These are phyloP conservation scores for Starmerella potacharoeniae DNA, from an alignment of 805 yeast genomes.

Conservation along the genomic window DNA sequence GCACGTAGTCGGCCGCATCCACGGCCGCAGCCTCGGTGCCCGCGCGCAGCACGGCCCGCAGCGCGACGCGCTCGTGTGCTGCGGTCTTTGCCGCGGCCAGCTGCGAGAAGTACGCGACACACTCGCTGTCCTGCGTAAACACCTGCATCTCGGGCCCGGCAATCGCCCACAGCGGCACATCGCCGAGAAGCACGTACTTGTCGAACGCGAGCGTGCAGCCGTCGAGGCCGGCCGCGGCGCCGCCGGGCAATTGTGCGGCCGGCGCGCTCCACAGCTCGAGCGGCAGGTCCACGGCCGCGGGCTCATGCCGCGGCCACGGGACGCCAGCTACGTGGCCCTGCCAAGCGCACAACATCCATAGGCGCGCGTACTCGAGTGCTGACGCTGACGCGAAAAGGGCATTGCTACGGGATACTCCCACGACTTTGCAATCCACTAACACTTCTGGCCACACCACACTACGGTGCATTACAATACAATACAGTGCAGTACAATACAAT, in stretches of 20 bases:
- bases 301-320: constrained; percentile 17
- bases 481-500: too few relatives aligned
- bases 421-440: too few relatives aligned
- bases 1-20: constrained; percentile 9
- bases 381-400: not conserved
- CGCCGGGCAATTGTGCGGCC: not conserved
- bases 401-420: not conserved
- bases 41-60: not conserved
- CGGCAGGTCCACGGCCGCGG: not conserved
- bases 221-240: not conserved
- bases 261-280: constrained; percentile 13
- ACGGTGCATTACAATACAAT: too few relatives aligned
- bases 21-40: not conserved
- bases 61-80: not conserved
- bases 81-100: constrained; percentile 8
- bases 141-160: constrained; percentile 19
- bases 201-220: not conserved
- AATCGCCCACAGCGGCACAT: constrained; percentile 17
- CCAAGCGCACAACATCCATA: constrained; percentile 16
- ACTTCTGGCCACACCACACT: too few relatives aligned
- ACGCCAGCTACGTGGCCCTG: constrained; percentile 12
- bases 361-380: not conserved
- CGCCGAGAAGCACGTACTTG: constrained; percentile 5
- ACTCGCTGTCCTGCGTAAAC: constrained; percentile 7
- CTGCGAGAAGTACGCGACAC: constrained; percentile 16